phyloP scores from a whole-genome alignment of 2,329 filamentous ascomycete genomes.

The Xylaria polymorpha region DNA sequence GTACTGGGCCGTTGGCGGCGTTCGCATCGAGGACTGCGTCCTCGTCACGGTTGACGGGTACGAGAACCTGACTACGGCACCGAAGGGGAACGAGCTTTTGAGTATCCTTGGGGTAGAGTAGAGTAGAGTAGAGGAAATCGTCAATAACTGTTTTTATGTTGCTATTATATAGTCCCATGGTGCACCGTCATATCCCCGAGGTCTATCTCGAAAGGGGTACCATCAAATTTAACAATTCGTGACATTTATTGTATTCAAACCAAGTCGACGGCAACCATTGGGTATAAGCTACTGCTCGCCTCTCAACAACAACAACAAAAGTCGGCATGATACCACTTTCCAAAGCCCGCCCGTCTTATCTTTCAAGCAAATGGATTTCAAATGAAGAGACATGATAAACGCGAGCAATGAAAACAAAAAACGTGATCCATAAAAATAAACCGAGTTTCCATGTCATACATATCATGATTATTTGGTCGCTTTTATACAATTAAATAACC shows the following conservation, averaged over 20 bases:
- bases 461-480: conserved; percentile 19
- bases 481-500: conserved; percentile 35
- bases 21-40: conserved; percentile 92
- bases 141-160: no score
- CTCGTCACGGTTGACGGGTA: conserved; percentile 80
- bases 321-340: background rate
- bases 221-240: background rate
- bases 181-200: background rate
- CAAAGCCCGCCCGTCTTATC: conserved; percentile 9
- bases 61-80: conserved; percentile 85
- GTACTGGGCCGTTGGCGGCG: conserved; percentile 85
- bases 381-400: background rate
- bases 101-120: conserved; percentile 54
- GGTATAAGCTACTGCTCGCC: conserved; percentile 14
- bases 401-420: conserved; percentile 4
- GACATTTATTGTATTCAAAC: conserved; percentile 15
- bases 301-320: background rate
- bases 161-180: background rate
- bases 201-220: background rate
- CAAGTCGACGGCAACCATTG: background rate
- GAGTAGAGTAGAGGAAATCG: background rate
- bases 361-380: conserved; percentile 9
- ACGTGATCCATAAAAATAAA: conserved; percentile 25
- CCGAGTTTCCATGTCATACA: conserved; percentile 26
- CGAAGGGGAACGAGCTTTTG: conserved; percentile 79